These are phyloP conservation scores for Kuraishia borneana DNA, from an alignment of 805 yeast species.

Conservation along the genomic window DNA sequence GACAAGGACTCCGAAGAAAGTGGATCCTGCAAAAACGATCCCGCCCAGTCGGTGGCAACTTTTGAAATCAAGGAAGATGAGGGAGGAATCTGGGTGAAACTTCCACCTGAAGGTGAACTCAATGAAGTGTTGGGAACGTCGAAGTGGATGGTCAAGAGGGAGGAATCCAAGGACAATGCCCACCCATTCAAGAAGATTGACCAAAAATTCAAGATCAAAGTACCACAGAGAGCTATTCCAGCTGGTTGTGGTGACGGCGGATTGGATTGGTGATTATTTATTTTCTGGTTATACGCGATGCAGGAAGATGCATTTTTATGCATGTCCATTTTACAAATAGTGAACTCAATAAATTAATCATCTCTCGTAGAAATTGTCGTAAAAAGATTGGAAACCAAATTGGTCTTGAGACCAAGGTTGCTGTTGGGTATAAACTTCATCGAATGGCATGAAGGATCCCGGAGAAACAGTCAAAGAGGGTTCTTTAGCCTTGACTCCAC, in stretches of 20 bases:
- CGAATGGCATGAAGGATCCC: no score
- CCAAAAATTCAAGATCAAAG: conserved; percentile 11
- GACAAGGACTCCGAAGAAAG: conserved; percentile 10
- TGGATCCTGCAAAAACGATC: conserved; percentile 21
- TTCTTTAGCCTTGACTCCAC: no score
- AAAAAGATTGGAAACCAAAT: no score
- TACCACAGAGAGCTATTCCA: conserved; percentile 9
- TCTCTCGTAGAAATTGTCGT: no score
- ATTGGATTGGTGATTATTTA: conserved; percentile 15
- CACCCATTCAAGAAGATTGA: conserved; percentile 10
- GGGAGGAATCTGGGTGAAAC: conserved; percentile 16
- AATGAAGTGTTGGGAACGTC: conserved; percentile 22
- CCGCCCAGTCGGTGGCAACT: conserved; percentile 19
- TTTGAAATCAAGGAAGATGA: conserved; percentile 21
- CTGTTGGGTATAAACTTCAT: no score
- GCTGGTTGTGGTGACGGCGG: conserved; percentile 6
- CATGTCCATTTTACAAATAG: no score
- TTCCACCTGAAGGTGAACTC: conserved; percentile 21
- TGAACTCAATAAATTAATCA: no score
- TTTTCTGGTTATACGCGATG: no score
- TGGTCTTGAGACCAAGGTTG: no score
- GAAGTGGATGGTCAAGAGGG: conserved; percentile 20
- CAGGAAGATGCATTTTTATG: no score
- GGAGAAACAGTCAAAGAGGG: no score
- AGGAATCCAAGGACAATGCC: conserved; percentile 10